Percentiles rank a stretch among this genome's conserved stretches.
Conservation (phyloP, 345 rosid genomes). For the Ceriops tagal region DNA sequence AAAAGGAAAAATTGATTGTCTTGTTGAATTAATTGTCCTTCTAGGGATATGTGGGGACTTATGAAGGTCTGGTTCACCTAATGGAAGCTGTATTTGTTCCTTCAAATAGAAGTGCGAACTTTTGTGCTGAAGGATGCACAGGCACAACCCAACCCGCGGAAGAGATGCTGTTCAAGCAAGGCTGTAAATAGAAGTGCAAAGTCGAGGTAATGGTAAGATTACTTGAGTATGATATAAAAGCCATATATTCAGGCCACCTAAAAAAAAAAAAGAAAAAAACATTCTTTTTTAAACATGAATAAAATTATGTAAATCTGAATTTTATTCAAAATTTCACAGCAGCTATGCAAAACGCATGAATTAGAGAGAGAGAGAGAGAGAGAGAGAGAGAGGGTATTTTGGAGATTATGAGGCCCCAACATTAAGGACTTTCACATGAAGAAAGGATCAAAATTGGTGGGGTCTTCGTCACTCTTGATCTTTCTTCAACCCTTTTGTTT, state of each 20-base stretch:
- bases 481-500: slow-evolving; percentile 20
- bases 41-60: slow-evolving; percentile 16
- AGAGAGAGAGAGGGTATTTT: slow-evolving; percentile 9
- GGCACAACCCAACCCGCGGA: no score
- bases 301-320: no score
- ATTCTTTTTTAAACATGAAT: no score
- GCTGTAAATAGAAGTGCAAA: no score
- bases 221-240: background rate
- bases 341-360: no score
- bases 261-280: no score
- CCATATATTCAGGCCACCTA: no score
- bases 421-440: slow-evolving; percentile 29
- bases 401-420: slow-evolving; percentile 7
- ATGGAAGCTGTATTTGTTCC: slow-evolving; percentile 11
- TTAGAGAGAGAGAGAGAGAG: background rate
- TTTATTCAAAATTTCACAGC: no score
- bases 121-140: no score
- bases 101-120: background rate
- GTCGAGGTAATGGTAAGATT: background rate
- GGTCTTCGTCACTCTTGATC: slow-evolving; percentile 23
- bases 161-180: no score
- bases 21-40: slow-evolving; percentile 18
- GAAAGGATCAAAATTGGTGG: slow-evolving; percentile 22
- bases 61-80: slow-evolving; percentile 26
- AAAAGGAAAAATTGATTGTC: slow-evolving; percentile 6